phyloP scores from a whole-genome alignment of 2,329 filamentous ascomycete species.

The Exophiala aquamarina region DNA sequence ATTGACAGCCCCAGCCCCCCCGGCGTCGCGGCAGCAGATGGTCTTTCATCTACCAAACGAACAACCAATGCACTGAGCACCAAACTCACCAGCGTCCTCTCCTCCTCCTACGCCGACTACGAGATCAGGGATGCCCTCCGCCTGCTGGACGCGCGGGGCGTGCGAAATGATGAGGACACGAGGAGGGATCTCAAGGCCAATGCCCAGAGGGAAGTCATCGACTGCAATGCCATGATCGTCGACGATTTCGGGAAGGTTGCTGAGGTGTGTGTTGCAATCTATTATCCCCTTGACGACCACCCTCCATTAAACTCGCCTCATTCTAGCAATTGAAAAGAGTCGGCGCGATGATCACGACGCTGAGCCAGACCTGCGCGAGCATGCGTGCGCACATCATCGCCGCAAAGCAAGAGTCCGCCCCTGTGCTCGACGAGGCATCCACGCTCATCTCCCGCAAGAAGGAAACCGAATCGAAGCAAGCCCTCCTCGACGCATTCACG shows the following conservation, averaged over 20 bases:
- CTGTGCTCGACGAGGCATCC: constrained; percentile 75
- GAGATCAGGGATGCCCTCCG: constrained; percentile 84
- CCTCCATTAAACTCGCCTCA: too few relatives aligned
- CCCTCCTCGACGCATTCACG: constrained; percentile 75
- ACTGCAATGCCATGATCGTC: constrained; percentile 87
- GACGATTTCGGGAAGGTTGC: constrained; percentile 86
- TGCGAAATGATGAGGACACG: constrained; percentile 74
- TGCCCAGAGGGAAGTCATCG: constrained; percentile 81
- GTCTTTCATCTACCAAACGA: constrained; percentile 13
- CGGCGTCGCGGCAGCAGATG: constrained; percentile 6
- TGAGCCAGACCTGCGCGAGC: constrained; percentile 77
- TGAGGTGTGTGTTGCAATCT: constrained; percentile 62
- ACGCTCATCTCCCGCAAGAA: constrained; percentile 70
- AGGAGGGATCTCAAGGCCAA: constrained; percentile 68
- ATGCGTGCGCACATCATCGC: constrained; percentile 76
- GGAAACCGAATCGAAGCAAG: constrained; percentile 76
- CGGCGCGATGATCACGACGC: constrained; percentile 70
- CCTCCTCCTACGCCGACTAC: constrained; percentile 86
- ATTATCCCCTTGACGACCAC: background rate
- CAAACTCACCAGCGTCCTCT: constrained; percentile 81
- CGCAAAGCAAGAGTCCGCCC: constrained; percentile 72
- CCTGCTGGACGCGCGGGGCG: constrained; percentile 70
- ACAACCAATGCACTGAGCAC: constrained; percentile 67
- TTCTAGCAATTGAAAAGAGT: constrained; percentile 64
- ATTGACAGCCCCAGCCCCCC: constrained; percentile 14